These are phyloP conservation scores for Metrosideros polymorpha DNA, from an alignment of 441 rosid species.

Conservation along the genomic window DNA sequence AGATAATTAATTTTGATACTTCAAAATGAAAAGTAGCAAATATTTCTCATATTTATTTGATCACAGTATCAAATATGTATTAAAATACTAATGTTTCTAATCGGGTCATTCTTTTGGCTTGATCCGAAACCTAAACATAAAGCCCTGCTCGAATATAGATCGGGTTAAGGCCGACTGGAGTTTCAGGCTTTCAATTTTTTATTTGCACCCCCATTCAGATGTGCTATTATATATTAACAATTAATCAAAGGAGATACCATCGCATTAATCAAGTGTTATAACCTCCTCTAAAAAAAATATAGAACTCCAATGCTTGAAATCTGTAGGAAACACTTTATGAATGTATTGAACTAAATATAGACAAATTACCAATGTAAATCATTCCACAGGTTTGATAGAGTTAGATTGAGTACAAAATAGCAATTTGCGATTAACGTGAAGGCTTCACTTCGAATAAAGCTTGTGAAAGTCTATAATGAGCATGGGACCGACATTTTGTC, in stretches of 20 bases:
- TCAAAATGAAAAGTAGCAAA: too few species aligned
- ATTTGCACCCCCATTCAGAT: too few species aligned
- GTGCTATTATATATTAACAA: too few species aligned
- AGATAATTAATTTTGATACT: too few species aligned
- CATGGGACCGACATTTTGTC: neutral
- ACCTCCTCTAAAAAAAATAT: too few species aligned
- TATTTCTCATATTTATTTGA: neutral
- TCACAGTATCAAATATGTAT: too few species aligned
- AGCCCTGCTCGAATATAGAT: fast-evolving
- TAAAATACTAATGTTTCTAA: too few species aligned
- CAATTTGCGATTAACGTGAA: neutral
- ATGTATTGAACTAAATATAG: neutral
- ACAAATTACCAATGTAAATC: neutral
- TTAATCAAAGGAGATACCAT: too few species aligned
- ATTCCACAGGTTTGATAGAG: neutral
- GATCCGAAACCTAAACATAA: neutral
- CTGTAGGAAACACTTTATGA: neutral
- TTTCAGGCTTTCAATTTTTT: too few species aligned
- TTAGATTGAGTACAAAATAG: neutral
- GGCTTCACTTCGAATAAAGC: neutral
- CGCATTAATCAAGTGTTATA: too few species aligned
- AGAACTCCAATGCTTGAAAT: neutral
- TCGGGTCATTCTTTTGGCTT: too few species aligned
- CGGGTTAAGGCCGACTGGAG: too few species aligned
- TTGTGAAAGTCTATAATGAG: neutral